Conservation (phyloP, 495 filamentous ascomycete species). For the Aspergillus bertholletiae region DNA sequence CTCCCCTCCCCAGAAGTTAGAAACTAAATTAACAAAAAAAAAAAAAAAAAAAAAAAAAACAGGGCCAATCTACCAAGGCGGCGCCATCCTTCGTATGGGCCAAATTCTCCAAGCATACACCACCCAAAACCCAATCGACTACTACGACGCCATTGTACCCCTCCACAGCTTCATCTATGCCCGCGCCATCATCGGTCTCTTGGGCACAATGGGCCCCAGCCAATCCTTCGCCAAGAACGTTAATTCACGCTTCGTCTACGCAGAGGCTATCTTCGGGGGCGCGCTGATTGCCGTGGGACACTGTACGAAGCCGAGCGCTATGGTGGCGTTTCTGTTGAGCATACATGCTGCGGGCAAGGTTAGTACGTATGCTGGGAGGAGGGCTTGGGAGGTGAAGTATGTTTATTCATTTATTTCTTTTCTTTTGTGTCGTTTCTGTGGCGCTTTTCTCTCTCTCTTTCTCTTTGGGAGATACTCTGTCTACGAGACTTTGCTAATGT, state of each 20-base stretch:
- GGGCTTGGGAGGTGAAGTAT: too few relatives aligned
- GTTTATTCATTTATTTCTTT: too few relatives aligned
- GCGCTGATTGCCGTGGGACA: conserved; percentile 8
- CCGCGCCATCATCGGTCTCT: conserved; percentile 2
- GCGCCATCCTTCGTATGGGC: conserved; percentile 1
- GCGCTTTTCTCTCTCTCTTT: too few relatives aligned
- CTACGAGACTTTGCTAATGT: too few relatives aligned
- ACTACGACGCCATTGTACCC: conserved; percentile 12
- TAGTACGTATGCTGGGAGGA: conserved; percentile 1
- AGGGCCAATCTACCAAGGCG: conserved; percentile 12
- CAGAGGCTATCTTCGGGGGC: conserved; percentile 4
- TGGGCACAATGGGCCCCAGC: conserved; percentile 11
- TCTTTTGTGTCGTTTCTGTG: too few relatives aligned
- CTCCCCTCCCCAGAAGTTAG: not conserved
- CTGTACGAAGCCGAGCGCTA: not conserved
- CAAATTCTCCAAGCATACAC: conserved; percentile 9
- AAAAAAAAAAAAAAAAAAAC: too few relatives aligned
- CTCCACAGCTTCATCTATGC: conserved; percentile 10
- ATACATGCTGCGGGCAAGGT: conserved; percentile 7
- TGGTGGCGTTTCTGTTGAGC: not conserved
- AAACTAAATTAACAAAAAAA: too few relatives aligned
- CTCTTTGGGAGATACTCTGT: too few relatives aligned
- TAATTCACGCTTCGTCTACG: conserved; percentile 9
- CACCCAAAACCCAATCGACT: conserved; percentile 3
- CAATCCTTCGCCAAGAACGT: conserved; percentile 5